Percentiles rank a stretch among this genome's conserved stretches.
phyloP scores from a whole-genome alignment of 331 rosid genomes.

The Saraca asoca region DNA sequence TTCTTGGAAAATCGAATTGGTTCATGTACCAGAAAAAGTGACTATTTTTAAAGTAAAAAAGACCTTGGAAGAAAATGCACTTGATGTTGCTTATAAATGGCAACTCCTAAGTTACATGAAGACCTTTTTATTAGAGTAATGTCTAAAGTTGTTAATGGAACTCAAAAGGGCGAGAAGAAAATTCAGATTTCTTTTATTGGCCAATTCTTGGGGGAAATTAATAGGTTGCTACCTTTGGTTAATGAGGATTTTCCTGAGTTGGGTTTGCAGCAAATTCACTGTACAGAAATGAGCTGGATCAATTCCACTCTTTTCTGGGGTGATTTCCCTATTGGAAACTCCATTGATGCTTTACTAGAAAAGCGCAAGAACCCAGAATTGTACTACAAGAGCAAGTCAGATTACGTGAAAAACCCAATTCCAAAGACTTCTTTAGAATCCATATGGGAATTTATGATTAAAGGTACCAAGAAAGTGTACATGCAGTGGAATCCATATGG shows the following conservation, averaged over 20 bases:
- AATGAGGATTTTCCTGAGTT: constrained; percentile 21
- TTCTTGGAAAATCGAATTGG: constrained; percentile 31
- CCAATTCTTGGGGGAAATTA: constrained; percentile 6
- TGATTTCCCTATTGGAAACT: neutral
- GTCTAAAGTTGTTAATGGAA: neutral
- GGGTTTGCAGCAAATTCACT: constrained; percentile 18
- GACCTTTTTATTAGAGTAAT: constrained; percentile 21
- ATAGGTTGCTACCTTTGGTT: neutral
- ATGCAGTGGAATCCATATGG: constrained; percentile 38
- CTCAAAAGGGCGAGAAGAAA: neutral
- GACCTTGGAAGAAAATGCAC: constrained; percentile 16
- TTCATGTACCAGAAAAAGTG: constrained; percentile 1
- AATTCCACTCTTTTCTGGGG: constrained; percentile 24
- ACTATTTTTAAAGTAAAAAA: constrained; percentile 13
- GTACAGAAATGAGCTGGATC: constrained; percentile 19
- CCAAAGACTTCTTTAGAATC: constrained; percentile 7
- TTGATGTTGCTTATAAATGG: constrained; percentile 26
- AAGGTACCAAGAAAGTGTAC: neutral
- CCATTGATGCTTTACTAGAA: neutral
- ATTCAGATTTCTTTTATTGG: constrained; percentile 16
- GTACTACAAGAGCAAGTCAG: constrained; percentile 17
- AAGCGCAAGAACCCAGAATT: neutral
- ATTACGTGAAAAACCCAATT: constrained; percentile 30
- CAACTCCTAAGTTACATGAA: neutral
- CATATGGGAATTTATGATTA: constrained; percentile 20